Evolutionary conservation across 345 rosid genomes (phyloP).

Genomic region (Gossypium stocksii): DNA sequence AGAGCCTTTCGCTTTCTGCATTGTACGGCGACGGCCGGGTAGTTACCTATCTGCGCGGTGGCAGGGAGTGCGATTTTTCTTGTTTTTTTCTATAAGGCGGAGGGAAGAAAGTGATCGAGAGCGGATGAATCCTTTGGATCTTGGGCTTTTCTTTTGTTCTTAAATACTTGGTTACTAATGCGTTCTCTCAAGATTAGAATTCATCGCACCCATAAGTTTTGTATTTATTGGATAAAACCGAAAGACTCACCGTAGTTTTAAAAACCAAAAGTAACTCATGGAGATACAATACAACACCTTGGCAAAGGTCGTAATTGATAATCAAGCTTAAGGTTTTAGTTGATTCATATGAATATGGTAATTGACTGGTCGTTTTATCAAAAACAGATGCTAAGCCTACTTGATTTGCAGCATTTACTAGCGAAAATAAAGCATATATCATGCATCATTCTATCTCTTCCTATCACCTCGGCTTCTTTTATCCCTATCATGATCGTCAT

Average conservation of each 20-base stretch:
- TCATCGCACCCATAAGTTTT: no score
- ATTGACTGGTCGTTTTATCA: neutral
- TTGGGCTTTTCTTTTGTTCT: no score
- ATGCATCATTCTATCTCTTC: conserved; percentile 15
- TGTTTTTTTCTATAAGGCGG: no score
- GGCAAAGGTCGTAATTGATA: neutral
- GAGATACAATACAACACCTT: neutral
- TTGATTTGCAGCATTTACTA: neutral
- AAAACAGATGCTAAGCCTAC: neutral
- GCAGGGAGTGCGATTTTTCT: no score
- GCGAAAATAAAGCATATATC: neutral
- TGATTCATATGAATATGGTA: neutral
- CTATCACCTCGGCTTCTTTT: conserved; percentile 22
- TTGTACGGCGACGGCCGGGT: neutral
- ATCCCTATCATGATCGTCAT: conserved; percentile 15
- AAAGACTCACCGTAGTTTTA: no score
- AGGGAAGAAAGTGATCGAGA: no score
- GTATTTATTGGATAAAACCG: no score
- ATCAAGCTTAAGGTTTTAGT: neutral
- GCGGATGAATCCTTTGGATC: no score
- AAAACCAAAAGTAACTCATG: neutral
- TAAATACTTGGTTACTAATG: no score
- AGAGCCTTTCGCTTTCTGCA: conserved; percentile 4
- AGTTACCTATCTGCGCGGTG: neutral
- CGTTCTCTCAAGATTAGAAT: no score